Conservation (phyloP, 441 rosid genomes). For the Rhodomyrtus psidioides region DNA sequence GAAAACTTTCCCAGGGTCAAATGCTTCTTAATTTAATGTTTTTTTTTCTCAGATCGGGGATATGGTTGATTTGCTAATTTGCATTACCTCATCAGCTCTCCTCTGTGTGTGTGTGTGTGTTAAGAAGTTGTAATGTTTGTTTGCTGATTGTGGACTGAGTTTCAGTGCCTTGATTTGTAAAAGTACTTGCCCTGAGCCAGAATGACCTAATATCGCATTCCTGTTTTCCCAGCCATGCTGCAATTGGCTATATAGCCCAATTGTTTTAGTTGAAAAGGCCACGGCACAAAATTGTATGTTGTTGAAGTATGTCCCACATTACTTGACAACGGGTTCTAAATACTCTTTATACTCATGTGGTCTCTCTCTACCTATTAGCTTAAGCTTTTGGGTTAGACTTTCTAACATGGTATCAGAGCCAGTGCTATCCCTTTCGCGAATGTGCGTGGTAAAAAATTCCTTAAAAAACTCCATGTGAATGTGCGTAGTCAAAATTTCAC, state of each 20-base stretch:
- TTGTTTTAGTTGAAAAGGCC: not conserved
- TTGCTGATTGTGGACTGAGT: not conserved
- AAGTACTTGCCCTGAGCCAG: not conserved
- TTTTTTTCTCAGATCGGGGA: not conserved
- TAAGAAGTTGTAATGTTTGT: not conserved
- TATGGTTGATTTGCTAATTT: not conserved
- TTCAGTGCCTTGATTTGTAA: not conserved
- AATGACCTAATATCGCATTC: not conserved
- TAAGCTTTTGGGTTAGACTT: too few species aligned
- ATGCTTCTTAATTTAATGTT: not conserved
- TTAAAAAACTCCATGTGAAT: too few species aligned
- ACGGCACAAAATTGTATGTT: not conserved
- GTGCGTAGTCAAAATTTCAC: too few species aligned
- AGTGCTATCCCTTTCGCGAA: too few species aligned
- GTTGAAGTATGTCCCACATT: too few species aligned
- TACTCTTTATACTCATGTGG: too few species aligned
- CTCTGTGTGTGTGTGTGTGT: not conserved
- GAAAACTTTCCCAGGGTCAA: constrained; percentile 1
- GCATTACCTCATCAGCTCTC: not conserved
- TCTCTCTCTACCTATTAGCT: too few species aligned
- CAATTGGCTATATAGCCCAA: not conserved
- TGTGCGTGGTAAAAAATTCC: too few species aligned
- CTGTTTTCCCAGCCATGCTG: not conserved
- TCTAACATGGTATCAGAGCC: too few species aligned
- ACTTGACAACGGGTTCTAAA: too few species aligned